These are phyloP conservation scores for Trametes versicolor DNA, from an alignment of 1,284 basidiomycete species.

Conservation along the genomic window DNA sequence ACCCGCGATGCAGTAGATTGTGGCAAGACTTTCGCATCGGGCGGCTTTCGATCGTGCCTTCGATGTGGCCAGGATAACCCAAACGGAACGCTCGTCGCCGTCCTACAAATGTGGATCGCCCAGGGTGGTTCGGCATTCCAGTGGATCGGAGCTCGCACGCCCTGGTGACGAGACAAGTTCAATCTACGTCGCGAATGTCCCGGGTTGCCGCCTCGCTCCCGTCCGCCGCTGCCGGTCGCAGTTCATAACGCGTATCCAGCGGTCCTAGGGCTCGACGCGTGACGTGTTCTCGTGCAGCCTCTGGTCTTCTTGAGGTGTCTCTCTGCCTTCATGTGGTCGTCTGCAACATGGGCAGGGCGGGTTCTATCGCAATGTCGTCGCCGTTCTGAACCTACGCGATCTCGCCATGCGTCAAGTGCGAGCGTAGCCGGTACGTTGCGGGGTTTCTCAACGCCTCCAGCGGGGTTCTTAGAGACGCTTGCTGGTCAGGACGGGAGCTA, in stretches of 20 bases:
- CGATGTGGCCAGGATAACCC: slow-evolving; percentile 4
- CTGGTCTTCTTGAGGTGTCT: slow-evolving; percentile 20
- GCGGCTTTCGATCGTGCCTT: background rate
- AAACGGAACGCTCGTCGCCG: slow-evolving; percentile 2
- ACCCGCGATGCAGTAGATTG: background rate
- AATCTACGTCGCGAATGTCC: slow-evolving; percentile 5
- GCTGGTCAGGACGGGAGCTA: background rate
- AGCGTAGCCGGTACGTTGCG: background rate
- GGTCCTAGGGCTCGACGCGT: slow-evolving; percentile 25
- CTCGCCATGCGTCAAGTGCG: slow-evolving; percentile 9
- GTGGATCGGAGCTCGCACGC: slow-evolving; percentile 11
- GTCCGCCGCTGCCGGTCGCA: slow-evolving; percentile 16
- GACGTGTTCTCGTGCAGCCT: slow-evolving; percentile 32
- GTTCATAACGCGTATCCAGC: slow-evolving; percentile 16
- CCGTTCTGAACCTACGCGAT: slow-evolving; percentile 12
- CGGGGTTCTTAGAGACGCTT: background rate
- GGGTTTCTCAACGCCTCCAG: background rate
- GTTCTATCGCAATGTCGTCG: background rate
- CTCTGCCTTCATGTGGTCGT: slow-evolving; percentile 18
- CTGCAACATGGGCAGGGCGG: slow-evolving; percentile 1
- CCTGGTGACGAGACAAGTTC: slow-evolving; percentile 7
- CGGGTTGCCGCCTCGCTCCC: slow-evolving; percentile 16
- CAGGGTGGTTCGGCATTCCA: slow-evolving; percentile 11
- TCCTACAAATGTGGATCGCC: background rate
- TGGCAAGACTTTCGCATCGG: slow-evolving; percentile 16